Evolutionary conservation across 805 yeast genomes (phyloP).

Genomic region (Metschnikowia proteae): DNA sequence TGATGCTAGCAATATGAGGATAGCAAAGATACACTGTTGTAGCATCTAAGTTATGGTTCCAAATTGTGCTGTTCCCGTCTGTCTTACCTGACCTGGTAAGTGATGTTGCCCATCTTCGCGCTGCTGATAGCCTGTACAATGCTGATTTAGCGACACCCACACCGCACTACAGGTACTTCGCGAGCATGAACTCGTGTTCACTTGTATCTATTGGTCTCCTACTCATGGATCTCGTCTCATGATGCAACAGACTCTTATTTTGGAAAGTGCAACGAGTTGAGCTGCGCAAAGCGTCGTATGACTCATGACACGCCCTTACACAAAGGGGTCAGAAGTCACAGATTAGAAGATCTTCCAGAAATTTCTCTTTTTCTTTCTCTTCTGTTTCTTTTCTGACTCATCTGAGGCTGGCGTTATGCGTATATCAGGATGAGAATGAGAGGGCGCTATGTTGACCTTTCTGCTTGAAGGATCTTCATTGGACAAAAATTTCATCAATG

Average conservation of each 20-base stretch:
- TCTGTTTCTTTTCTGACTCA: slow-evolving; percentile 18
- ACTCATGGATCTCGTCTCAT: too few relatives aligned
- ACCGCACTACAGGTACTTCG: too few relatives aligned
- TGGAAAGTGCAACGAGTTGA: background rate
- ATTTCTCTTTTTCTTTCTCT: slow-evolving; percentile 27
- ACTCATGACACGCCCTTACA: background rate
- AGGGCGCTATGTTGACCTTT: slow-evolving; percentile 30
- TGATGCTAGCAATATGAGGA: background rate
- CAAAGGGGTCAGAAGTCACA: too few relatives aligned
- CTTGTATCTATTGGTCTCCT: too few relatives aligned
- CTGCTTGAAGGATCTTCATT: slow-evolving; percentile 28
- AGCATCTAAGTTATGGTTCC: background rate
- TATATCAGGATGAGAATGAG: slow-evolving; percentile 39
- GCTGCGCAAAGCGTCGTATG: background rate
- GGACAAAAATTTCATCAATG: slow-evolving; percentile 34
- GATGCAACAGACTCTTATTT: too few relatives aligned
- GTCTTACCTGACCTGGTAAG: background rate
- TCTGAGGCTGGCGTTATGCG: slow-evolving; percentile 10
- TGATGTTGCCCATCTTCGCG: slow-evolving; percentile 1
- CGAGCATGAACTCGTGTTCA: too few relatives aligned
- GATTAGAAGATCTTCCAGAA: slow-evolving; percentile 34
- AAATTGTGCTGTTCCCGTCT: background rate
- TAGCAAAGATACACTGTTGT: background rate
- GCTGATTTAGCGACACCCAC: background rate
- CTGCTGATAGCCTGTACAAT: slow-evolving; percentile 1